Evolutionary conservation across 2,329 filamentous ascomycete species (phyloP).

Genomic region (Nectriaceae sp.): DNA sequence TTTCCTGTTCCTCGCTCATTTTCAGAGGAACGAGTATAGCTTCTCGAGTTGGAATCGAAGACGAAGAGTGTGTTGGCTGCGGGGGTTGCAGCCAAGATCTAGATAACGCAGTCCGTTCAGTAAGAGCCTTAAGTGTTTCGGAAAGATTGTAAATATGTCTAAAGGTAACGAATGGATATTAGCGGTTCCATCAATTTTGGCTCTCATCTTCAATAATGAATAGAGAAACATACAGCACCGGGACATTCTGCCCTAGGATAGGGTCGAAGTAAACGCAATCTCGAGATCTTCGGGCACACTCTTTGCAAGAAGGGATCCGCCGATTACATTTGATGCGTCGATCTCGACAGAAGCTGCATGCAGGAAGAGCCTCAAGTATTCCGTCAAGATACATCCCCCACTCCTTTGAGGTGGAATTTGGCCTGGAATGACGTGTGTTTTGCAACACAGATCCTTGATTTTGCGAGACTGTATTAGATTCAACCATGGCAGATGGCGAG

Average conservation of each 20-base stretch:
- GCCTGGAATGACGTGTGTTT: neutral
- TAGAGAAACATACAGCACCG: neutral
- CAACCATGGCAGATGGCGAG: neutral
- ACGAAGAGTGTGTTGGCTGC: neutral
- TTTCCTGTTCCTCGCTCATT: neutral
- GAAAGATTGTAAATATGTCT: neutral
- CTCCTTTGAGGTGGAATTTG: neutral
- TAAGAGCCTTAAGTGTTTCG: neutral
- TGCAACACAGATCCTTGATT: neutral
- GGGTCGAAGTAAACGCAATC: neutral
- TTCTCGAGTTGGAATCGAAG: neutral
- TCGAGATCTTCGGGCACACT: neutral
- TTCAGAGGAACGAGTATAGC: neutral
- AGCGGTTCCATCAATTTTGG: neutral
- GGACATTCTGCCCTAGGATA: neutral
- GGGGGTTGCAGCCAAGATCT: neutral
- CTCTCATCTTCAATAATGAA: too few species aligned
- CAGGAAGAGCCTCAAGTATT: neutral
- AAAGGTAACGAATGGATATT: neutral
- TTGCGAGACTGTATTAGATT: neutral
- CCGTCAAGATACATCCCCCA: neutral
- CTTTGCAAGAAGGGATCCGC: slow-evolving; percentile 11
- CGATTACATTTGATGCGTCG: slow-evolving; percentile 13
- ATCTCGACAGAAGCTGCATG: slow-evolving; percentile 17
- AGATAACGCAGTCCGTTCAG: neutral